A percentile compares a stretch with the other conserved stretches of the same genome.
phyloP scores from a whole-genome alignment of 306 rosid species.

The Glycine soja region DNA sequence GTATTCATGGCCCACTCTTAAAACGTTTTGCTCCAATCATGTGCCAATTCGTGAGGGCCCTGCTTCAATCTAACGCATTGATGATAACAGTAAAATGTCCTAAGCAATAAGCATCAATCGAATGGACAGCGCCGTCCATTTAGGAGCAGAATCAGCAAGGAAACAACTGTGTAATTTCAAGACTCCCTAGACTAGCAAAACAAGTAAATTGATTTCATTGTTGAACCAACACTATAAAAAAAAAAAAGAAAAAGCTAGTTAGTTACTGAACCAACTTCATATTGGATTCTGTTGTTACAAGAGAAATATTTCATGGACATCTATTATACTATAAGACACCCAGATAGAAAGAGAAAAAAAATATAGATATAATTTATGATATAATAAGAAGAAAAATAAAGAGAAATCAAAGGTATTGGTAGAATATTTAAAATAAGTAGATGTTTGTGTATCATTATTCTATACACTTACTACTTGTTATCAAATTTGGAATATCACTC shows the following conservation, averaged over 20 bases:
- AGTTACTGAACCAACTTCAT: slow-evolving; percentile 10
- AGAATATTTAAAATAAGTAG: too few species aligned
- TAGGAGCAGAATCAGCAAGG: not conserved
- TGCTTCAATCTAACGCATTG: slow-evolving; percentile 28
- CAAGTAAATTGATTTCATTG: not conserved
- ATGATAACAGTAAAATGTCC: slow-evolving; percentile 3
- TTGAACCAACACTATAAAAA: not conserved
- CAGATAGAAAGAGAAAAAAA: too few species aligned
- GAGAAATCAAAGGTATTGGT: too few species aligned
- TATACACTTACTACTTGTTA: too few species aligned
- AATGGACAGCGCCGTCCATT: slow-evolving; percentile 39
- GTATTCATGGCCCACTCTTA: slow-evolving; percentile 24
- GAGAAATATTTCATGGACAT: too few species aligned
- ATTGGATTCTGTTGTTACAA: not conserved
- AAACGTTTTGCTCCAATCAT: not conserved
- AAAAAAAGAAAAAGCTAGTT: not conserved
- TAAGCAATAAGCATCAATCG: not conserved
- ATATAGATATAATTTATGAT: too few species aligned
- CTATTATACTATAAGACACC: too few species aligned
- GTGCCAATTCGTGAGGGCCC: slow-evolving; percentile 31
- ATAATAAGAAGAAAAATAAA: too few species aligned
- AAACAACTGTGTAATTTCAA: not conserved
- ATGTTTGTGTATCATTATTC: too few species aligned
- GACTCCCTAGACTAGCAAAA: not conserved
- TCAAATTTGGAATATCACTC: too few species aligned